A percentile compares a stretch with the other conserved stretches of the same genome.
Conservation (phyloP, 345 rosid genomes). For the Eucalyptus grandis region DNA sequence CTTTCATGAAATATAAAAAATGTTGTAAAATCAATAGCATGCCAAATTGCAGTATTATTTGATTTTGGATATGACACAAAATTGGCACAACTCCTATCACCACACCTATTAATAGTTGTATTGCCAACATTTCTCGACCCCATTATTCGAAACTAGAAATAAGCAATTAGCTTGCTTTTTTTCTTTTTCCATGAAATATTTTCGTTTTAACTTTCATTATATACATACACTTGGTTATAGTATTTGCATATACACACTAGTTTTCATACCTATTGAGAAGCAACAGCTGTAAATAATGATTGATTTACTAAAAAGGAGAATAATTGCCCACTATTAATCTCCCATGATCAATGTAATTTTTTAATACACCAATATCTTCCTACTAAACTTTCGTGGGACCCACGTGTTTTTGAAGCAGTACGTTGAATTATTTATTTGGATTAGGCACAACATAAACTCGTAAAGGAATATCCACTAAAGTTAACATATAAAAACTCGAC, state of each 20-base stretch:
- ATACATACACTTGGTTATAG: not conserved
- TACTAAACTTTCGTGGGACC: not conserved
- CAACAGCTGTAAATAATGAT: not conserved
- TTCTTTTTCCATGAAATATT: not conserved
- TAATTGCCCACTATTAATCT: not conserved
- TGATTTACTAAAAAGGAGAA: too few relatives aligned
- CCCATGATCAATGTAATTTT: not conserved
- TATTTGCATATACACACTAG: not conserved
- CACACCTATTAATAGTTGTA: not conserved
- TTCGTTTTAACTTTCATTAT: not conserved
- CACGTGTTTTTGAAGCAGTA: not conserved
- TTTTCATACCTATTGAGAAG: not conserved
- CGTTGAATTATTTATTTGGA: not conserved
- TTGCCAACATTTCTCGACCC: not conserved
- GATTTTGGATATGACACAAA: not conserved
- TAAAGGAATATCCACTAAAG: not conserved
- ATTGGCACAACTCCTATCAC: fast-evolving
- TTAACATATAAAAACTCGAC: not conserved
- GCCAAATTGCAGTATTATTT: not conserved
- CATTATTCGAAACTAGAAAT: not conserved
- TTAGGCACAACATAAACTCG: not conserved
- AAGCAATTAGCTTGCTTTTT: not conserved
- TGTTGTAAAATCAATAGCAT: not conserved
- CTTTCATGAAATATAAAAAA: too few relatives aligned
- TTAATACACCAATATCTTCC: not conserved